Conservation (phyloP, 805 yeast species). For the Spathaspora arborariae region DNA sequence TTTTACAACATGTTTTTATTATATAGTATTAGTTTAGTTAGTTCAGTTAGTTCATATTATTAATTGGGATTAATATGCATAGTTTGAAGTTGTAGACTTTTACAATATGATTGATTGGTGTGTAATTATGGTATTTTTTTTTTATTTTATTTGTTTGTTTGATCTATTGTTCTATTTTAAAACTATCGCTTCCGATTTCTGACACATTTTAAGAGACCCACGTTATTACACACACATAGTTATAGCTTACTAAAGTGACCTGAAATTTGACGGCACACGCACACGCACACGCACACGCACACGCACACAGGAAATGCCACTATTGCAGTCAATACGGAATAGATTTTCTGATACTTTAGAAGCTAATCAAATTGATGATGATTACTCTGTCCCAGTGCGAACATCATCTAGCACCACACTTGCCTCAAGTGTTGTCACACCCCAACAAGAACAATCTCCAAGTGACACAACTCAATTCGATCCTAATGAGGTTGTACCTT, state of each 20-base stretch:
- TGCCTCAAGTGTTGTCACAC: neutral
- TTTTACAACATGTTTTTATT: neutral
- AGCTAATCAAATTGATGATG: slow-evolving; percentile 32
- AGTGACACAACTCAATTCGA: slow-evolving; percentile 13
- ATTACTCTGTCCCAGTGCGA: slow-evolving; percentile 14
- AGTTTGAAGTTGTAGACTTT: neutral
- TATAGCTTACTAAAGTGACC: neutral
- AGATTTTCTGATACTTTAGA: slow-evolving; percentile 23
- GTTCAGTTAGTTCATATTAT: neutral
- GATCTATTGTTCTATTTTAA: neutral
- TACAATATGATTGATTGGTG: neutral
- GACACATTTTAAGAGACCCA: neutral
- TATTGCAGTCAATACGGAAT: slow-evolving; percentile 22
- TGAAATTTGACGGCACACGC: slow-evolving; percentile 1
- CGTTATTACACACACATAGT: neutral
- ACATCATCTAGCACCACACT: neutral
- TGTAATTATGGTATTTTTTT: neutral
- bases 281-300: no score
- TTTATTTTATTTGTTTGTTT: neutral
- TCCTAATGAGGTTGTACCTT: slow-evolving; percentile 36
- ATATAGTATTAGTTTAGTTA: neutral
- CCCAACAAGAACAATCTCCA: neutral
- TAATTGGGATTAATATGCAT: neutral
- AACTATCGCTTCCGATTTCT: neutral
- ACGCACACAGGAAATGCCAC: no score